Percentiles rank a stretch among this genome's conserved stretches.
These are phyloP conservation scores for Kuraishia borneana DNA, from an alignment of 805 yeast species.

Conservation along the genomic window DNA sequence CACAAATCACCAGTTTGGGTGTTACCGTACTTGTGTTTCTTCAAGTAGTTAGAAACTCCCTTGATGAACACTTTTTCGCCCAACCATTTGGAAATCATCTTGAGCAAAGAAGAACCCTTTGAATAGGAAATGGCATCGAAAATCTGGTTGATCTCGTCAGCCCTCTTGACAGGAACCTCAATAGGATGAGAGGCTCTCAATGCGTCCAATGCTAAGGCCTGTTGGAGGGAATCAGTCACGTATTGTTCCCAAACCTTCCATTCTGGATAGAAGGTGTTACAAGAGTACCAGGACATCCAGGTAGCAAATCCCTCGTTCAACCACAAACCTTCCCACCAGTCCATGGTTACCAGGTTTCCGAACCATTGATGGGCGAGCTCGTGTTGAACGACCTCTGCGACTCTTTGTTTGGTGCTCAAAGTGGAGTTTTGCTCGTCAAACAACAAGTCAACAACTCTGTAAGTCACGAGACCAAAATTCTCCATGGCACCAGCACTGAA, in stretches of 20 bases:
- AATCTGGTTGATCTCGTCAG: constrained; percentile 74
- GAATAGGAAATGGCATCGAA: constrained; percentile 78
- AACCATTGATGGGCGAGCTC: constrained; percentile 92
- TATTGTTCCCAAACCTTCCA: constrained; percentile 85
- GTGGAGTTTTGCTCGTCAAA: constrained; percentile 64
- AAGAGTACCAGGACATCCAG: constrained; percentile 84
- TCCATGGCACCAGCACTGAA: constrained; percentile 88
- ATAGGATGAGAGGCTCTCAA: constrained; percentile 80
- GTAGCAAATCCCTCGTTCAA: constrained; percentile 85
- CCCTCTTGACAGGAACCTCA: constrained; percentile 70
- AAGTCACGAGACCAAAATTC: constrained; percentile 73
- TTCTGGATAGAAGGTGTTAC: constrained; percentile 66
- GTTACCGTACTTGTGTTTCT: constrained; percentile 67
- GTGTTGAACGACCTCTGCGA: constrained; percentile 79
- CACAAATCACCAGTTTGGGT: constrained; percentile 70
- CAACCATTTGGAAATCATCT: constrained; percentile 72
- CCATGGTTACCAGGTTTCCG: constrained; percentile 85
- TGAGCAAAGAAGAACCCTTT: constrained; percentile 69
- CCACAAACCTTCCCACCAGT: constrained; percentile 89
- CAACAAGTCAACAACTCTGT: constrained; percentile 65
- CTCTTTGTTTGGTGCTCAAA: constrained; percentile 54
- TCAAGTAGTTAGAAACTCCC: constrained; percentile 71
- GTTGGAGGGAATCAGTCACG: constrained; percentile 66
- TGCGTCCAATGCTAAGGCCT: constrained; percentile 65
- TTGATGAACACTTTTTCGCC: constrained; percentile 69